These are phyloP conservation scores for Neonothopanus nambi DNA, from an alignment of 1,284 basidiomycete species.

Conservation along the genomic window DNA sequence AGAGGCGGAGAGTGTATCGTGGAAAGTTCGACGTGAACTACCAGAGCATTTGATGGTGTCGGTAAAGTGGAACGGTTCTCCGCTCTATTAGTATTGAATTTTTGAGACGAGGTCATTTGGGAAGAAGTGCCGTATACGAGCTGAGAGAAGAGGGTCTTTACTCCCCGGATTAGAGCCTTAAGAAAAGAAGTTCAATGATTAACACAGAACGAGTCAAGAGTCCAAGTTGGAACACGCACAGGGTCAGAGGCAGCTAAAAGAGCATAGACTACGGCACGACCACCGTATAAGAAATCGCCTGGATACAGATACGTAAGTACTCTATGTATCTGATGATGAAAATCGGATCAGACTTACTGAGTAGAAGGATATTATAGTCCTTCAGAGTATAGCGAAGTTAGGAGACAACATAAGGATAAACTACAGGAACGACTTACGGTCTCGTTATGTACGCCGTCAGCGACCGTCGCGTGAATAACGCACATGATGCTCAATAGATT, in stretches of 20 bases:
- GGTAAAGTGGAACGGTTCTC: not conserved
- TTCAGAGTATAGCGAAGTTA: constrained; percentile 1
- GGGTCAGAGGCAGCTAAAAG: constrained; percentile 26
- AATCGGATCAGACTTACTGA: constrained; percentile 9
- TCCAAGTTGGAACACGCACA: constrained; percentile 14
- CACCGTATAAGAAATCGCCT: constrained; percentile 24
- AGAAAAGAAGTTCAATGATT: not conserved
- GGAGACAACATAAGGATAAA: not conserved
- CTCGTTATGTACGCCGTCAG: constrained; percentile 15
- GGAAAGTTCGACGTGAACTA: constrained; percentile 9
- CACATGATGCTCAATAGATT: constrained; percentile 14
- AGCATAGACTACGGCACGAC: constrained; percentile 25
- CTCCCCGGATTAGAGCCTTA: constrained; percentile 13
- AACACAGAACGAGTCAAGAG: not conserved
- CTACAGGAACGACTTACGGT: constrained; percentile 5
- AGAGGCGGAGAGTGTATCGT: not conserved
- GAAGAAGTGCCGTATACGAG: not conserved
- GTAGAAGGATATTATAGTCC: constrained; percentile 15
- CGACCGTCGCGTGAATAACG: constrained; percentile 12
- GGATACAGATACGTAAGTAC: not conserved
- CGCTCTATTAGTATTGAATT: not conserved
- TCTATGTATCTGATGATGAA: constrained; percentile 2
- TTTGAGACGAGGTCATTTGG: not conserved
- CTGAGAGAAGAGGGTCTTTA: constrained; percentile 2
- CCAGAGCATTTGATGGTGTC: not conserved